These are phyloP conservation scores for Cyberlindnera bimundalis DNA, from an alignment of 805 yeast genomes.

Conservation along the genomic window DNA sequence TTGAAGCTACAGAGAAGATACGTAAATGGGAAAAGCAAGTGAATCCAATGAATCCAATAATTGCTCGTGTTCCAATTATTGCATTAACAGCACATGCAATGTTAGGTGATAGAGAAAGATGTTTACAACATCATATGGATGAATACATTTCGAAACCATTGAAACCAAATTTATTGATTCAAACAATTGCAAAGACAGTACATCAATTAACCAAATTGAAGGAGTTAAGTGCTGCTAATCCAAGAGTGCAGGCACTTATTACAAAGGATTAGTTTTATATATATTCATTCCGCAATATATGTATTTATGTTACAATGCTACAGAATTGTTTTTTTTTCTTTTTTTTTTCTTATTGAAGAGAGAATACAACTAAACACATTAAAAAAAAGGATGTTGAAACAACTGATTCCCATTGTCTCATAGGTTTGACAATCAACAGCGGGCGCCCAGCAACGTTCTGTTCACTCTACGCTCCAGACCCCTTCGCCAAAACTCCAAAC, in stretches of 20 bases:
- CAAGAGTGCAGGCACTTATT: slow-evolving; percentile 16
- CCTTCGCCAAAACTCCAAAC: slow-evolving; percentile 11
- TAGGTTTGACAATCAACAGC: slow-evolving; percentile 18
- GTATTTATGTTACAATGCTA: too few relatives aligned
- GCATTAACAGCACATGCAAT: slow-evolving; percentile 92
- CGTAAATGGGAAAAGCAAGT: slow-evolving; percentile 83
- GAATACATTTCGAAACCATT: slow-evolving; percentile 85
- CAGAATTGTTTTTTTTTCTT: too few relatives aligned
- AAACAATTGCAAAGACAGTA: slow-evolving; percentile 79
- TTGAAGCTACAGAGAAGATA: slow-evolving; percentile 83
- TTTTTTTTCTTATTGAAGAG: too few relatives aligned
- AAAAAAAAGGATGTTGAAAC: slow-evolving; percentile 13
- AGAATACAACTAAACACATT: too few relatives aligned
- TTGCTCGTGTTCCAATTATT: slow-evolving; percentile 79
- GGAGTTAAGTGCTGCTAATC: slow-evolving; percentile 31
- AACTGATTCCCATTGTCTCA: slow-evolving; percentile 23
- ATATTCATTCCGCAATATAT: too few relatives aligned
- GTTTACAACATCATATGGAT: slow-evolving; percentile 87
- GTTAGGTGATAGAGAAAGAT: slow-evolving; percentile 86
- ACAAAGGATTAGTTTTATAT: slow-evolving; percentile 4
- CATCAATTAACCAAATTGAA: slow-evolving; percentile 62
- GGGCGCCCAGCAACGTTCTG: slow-evolving; percentile 27
- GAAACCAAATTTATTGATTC: slow-evolving; percentile 77
- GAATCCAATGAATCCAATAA: slow-evolving; percentile 62
- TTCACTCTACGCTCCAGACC: slow-evolving; percentile 19